Evolutionary conservation across 768 basidiomycete species (phyloP), one percentile per base, ranked within the genome.

Genomic region (Lactifluus pinguis): DNA sequence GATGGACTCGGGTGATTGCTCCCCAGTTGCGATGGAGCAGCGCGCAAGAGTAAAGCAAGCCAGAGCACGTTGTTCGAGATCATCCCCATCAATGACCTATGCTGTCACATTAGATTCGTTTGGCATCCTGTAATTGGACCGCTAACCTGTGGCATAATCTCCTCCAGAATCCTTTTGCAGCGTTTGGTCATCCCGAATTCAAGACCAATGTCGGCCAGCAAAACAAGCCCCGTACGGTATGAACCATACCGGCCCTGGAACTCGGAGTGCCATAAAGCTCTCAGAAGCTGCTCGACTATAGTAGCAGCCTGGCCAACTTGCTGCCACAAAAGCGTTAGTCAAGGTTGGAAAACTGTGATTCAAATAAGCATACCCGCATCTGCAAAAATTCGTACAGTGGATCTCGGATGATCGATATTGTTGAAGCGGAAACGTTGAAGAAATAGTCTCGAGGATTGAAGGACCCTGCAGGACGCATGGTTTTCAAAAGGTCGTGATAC

Each of bases 61-160:
- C 53, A 87, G 79, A 14, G 85, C 91, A 51, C 89, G 81, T 59
- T 84, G 85, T 69, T 93, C 91, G 14, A 86, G 67, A 64, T 92
- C 88, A 53, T 82, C 78, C 5, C 87, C 90, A 54, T 74, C 75
- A 49, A 90, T 82, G 39, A 92, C 73, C 89, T 91, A 63, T 2
- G 50, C 17, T 21, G 32, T 3, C 15, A 32, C 29, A 30, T 57
- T 44, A 61, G 15, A 34, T 29, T 32, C 39, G 13, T n/a, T n/a
- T 19, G 32, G 29, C 13, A 45, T 13, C 13, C 19, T 45, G 34
- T 53, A 7, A 41, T 8, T 34, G 15, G 50, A 41, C 8, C 2
- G 65, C 75, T 61, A 60, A 86, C 91, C 75, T 92, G 91, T 21
- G 91, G 91, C 77, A 92, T 80, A 49, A 92, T 82, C 61, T 88